Evolutionary conservation across 2,329 filamentous ascomycete genomes (phyloP).

Genomic region (Epichloe hybrida): DNA sequence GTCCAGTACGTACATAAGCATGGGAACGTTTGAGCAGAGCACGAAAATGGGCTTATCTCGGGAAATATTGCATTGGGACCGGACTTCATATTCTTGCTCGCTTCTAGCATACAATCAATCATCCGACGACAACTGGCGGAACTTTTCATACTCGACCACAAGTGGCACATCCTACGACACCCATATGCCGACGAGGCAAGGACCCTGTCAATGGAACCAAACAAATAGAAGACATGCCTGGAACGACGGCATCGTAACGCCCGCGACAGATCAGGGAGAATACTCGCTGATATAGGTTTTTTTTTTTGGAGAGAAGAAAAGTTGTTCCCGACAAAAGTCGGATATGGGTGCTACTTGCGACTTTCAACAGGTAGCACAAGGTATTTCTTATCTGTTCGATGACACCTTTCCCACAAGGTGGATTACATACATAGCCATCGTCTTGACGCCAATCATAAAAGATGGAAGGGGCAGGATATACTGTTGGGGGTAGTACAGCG

Average conservation of each 20-base stretch:
- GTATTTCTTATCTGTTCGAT: constrained; percentile 1
- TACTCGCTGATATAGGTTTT: no score
- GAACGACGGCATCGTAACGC: background rate
- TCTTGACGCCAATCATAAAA: constrained; percentile 1
- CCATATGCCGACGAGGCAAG: background rate
- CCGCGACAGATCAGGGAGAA: background rate
- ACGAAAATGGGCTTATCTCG: constrained; percentile 22
- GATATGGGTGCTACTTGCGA: background rate
- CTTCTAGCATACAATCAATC: constrained; percentile 17
- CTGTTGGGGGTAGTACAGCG: constrained; percentile 1
- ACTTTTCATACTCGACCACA: background rate
- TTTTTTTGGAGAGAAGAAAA: constrained; percentile 1
- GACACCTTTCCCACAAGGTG: background rate
- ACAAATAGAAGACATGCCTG: background rate
- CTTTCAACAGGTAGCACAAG: background rate
- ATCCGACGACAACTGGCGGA: constrained; percentile 5
- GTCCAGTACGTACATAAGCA: constrained; percentile 20
- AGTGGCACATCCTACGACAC: background rate
- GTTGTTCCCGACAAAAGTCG: background rate
- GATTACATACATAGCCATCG: background rate
- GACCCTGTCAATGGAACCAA: background rate
- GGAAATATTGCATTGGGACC: constrained; percentile 36
- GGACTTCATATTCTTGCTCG: constrained; percentile 15
- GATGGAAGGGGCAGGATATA: background rate
- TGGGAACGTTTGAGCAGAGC: constrained; percentile 15